Evolutionary conservation across 495 filamentous ascomycete genomes (phyloP).

Genomic region (Penicillium canescens): DNA sequence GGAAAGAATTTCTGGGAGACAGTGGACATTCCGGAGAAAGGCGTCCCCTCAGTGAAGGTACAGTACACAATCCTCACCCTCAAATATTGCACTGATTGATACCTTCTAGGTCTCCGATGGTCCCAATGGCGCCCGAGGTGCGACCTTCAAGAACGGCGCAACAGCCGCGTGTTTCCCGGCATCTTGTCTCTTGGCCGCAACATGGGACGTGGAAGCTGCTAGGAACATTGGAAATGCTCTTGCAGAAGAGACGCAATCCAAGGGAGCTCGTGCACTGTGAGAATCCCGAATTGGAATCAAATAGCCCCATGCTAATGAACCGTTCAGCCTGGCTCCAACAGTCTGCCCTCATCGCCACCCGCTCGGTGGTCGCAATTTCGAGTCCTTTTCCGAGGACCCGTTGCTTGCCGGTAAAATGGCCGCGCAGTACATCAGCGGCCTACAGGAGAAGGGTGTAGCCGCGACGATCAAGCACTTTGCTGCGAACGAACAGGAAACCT

Average conservation of each 20-base stretch:
- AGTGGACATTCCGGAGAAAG: not conserved
- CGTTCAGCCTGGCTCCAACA: constrained; percentile 64
- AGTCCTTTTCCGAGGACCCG: constrained; percentile 68
- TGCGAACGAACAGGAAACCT: constrained; percentile 66
- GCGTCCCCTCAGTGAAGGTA: not conserved
- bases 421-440: constrained; percentile 56
- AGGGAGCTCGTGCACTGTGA: constrained; percentile 40
- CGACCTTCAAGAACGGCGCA: not conserved
- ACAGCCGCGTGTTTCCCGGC: constrained; percentile 34
- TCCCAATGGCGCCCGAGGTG: not conserved
- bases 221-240: constrained; percentile 51
- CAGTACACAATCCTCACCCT: not conserved
- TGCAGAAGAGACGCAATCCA: constrained; percentile 57
- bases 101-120: not conserved
- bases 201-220: constrained; percentile 57
- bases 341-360: constrained; percentile 67
- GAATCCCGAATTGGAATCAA: not conserved
- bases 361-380: constrained; percentile 67
- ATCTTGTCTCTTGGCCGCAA: constrained; percentile 49
- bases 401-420: constrained; percentile 61
- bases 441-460: constrained; percentile 60
- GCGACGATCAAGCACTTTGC: constrained; percentile 70
- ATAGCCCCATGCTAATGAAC: constrained; percentile 4
- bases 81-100: not conserved
- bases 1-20: constrained; percentile 1